Percentiles rank a stretch among this genome's conserved stretches.
Evolutionary conservation across 2,329 filamentous ascomycete species (phyloP).

Genomic region (Cladosporium sp.): DNA sequence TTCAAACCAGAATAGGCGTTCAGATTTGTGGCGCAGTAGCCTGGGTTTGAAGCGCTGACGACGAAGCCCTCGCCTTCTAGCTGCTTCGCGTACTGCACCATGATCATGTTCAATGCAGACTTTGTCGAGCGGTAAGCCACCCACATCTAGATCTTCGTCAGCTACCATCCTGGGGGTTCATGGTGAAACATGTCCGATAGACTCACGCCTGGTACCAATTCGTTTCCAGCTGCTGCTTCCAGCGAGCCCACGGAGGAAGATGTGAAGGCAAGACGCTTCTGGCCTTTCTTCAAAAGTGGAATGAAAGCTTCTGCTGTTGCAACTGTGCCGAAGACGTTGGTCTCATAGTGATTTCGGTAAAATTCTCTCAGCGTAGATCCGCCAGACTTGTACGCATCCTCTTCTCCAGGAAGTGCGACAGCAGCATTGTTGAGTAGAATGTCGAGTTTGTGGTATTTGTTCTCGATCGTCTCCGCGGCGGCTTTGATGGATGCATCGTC

Average conservation of each 20-base stretch:
- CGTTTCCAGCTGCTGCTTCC: conserved; percentile 9
- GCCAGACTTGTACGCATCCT: conserved; percentile 9
- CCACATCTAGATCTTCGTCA: conserved; percentile 2
- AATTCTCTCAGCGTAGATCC: conserved; percentile 26
- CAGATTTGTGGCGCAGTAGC: conserved; percentile 21
- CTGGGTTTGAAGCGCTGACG: conserved; percentile 28
- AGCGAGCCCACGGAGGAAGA: conserved; percentile 22
- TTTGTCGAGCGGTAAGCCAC: conserved; percentile 38
- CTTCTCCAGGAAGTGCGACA: conserved; percentile 20
- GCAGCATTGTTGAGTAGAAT: conserved; percentile 39
- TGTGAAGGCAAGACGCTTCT: conserved; percentile 28
- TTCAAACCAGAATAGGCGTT: conserved; percentile 23
- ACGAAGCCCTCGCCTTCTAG: conserved; percentile 39
- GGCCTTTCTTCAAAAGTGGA: conserved; percentile 45
- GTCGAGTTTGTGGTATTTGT: conserved; percentile 30
- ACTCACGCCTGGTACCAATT: conserved; percentile 7
- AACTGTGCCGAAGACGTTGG: conserved; percentile 48
- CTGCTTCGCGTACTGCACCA: conserved; percentile 40
- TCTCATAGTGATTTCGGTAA: conserved; percentile 30
- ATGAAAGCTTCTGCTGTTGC: conserved; percentile 38
- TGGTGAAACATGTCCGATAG: conserved; percentile 30
- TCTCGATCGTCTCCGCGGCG: conserved; percentile 22
- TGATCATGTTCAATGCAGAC: conserved; percentile 43
- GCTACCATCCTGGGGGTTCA: background rate
- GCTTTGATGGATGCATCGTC: conserved; percentile 22